Percentiles rank a stretch among this genome's conserved stretches.
Conservation (phyloP, 1,284 basidiomycete species). For the Coniferiporia weirii region DNA sequence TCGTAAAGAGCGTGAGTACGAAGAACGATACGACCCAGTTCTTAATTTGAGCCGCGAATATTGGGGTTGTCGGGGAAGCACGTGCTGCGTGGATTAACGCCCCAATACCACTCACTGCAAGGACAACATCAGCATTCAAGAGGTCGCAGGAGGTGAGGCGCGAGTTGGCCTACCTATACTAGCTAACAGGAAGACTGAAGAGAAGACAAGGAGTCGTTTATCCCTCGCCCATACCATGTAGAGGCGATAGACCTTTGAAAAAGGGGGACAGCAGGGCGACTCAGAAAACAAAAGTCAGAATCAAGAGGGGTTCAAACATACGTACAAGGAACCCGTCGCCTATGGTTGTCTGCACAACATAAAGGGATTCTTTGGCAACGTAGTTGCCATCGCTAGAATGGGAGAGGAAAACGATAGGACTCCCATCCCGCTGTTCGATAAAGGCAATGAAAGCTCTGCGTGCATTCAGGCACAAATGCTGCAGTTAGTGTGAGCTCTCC, state of each 20-base stretch:
- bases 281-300: no score
- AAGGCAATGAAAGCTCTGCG: slow-evolving; percentile 23
- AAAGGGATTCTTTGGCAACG: slow-evolving; percentile 24
- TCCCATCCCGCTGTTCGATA: slow-evolving; percentile 21
- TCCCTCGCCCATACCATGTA: background rate
- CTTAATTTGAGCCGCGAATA: slow-evolving; percentile 21
- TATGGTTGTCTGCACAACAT: slow-evolving; percentile 21
- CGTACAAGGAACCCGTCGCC: slow-evolving; percentile 6
- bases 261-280: no score
- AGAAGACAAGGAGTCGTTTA: background rate
- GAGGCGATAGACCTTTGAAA: background rate
- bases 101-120: background rate
- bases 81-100: background rate
- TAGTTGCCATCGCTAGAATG: slow-evolving; percentile 21
- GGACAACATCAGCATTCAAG: background rate
- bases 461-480: slow-evolving; percentile 20
- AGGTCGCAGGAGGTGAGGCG: background rate
- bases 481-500: background rate
- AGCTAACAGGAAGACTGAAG: background rate
- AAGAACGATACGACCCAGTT: slow-evolving; percentile 15
- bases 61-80: background rate
- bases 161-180: background rate
- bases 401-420: slow-evolving; percentile 22
- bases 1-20: slow-evolving; percentile 19
- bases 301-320: background rate